Evolutionary conservation across 192 early-diverging fungal genomes (phyloP).

Genomic region (Linderina pennispora): DNA sequence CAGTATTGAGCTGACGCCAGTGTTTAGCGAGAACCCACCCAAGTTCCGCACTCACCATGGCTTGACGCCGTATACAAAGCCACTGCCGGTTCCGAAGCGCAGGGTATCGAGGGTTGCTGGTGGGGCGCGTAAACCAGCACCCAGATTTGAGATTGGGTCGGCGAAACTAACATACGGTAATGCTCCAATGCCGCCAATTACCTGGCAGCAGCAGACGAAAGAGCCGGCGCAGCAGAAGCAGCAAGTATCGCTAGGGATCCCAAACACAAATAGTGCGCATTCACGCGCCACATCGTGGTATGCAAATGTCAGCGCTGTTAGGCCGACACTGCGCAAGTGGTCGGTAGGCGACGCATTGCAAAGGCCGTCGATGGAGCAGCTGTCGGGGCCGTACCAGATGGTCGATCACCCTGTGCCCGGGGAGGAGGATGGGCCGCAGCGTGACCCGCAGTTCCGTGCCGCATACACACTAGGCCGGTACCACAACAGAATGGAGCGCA

Average conservation of each 20-base stretch:
- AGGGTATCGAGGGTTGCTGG: slow-evolving; percentile 4
- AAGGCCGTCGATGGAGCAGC: not conserved
- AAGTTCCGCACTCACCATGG: slow-evolving; percentile 2
- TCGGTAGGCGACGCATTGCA: not conserved
- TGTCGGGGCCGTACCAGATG: not conserved
- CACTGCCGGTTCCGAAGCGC: slow-evolving; percentile 22
- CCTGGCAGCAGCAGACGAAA: not conserved
- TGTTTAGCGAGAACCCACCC: slow-evolving; percentile 17
- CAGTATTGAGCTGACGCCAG: slow-evolving; percentile 11
- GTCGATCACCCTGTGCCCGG: not conserved
- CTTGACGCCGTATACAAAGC: slow-evolving; percentile 9
- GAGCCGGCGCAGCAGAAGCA: too few species aligned
- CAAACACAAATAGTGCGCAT: too few species aligned
- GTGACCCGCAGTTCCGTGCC: not conserved
- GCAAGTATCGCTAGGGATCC: too few species aligned
- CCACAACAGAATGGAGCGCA: too few species aligned
- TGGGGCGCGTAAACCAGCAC: slow-evolving; percentile 25
- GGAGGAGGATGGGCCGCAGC: too few species aligned
- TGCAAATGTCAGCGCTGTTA: not conserved
- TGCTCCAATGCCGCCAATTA: not conserved
- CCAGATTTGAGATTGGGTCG: slow-evolving; percentile 38
- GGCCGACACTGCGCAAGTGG: not conserved
- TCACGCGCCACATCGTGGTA: not conserved
- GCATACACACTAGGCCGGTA: not conserved
- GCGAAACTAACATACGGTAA: slow-evolving; percentile 29